Conservation (phyloP, 169 alveolate species). For the Sarcocystis neurona region DNA sequence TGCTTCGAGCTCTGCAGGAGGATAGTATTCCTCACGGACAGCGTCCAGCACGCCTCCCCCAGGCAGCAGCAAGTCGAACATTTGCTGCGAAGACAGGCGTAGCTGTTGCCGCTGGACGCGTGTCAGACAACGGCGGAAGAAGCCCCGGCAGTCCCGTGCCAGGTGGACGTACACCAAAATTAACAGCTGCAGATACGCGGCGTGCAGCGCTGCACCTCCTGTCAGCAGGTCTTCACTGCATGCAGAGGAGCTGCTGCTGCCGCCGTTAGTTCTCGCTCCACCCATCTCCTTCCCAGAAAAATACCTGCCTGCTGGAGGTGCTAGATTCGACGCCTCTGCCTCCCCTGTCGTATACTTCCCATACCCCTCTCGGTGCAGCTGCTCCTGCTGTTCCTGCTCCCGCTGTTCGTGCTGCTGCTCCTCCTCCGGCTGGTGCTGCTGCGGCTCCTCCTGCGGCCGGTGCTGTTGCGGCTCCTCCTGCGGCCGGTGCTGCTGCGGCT, state of each 20-base stretch:
- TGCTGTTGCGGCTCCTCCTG: not conserved
- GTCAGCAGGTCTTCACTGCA: slow-evolving; percentile 1
- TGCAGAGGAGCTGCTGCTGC: not conserved
- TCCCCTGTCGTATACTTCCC: not conserved
- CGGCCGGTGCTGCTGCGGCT: slow-evolving; percentile 4
- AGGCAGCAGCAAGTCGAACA: slow-evolving; percentile 35
- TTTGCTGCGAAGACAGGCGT: slow-evolving; percentile 37
- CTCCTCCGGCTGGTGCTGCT: not conserved
- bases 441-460: not conserved
- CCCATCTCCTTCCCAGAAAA: too few species aligned
- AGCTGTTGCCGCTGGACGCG: not conserved
- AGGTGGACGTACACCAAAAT: slow-evolving; percentile 17
- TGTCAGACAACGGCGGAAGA: not conserved
- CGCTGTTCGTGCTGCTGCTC: not conserved
- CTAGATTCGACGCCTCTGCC: not conserved
- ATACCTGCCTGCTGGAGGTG: not conserved
- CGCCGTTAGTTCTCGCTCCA: too few species aligned
- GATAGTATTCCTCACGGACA: not conserved
- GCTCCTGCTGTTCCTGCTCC: not conserved
- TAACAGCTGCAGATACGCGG: slow-evolving; percentile 29
- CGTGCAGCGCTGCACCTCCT: slow-evolving; percentile 47
- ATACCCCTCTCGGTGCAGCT: not conserved
- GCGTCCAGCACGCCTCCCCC: slow-evolving; percentile 39
- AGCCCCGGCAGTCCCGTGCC: not conserved
- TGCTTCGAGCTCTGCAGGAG: not conserved